Evolutionary conservation across 768 basidiomycete genomes (phyloP), one percentile per base, ranked within the genome.

Genomic region (Daedaleopsis nitida): DNA sequence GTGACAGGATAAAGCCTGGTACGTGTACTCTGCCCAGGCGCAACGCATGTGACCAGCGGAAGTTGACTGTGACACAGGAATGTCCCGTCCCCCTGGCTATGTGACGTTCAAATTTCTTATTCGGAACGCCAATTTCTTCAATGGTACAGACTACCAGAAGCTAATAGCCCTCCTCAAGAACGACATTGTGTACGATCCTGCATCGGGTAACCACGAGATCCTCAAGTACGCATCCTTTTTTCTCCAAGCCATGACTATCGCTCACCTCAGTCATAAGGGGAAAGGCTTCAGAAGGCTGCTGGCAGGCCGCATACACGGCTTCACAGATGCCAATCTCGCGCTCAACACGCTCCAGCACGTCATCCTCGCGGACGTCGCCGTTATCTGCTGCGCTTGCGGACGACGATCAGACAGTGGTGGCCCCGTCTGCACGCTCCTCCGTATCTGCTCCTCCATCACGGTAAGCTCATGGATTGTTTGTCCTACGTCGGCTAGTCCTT

Each of bases 51-150:
- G 27, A 32, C 27, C 27, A 32, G 27, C 27, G 27, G 27, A 32
- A 32, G 27, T 21, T 32, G 27, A 17, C 13, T 17, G 39, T 42
- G 39, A 13, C 11, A 10, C 24, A 66, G 65, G 62, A 7, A 55
- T 48, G 1, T 37, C 37, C 11, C 52, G 52, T 3, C 16, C 21
- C 4, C 52, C 55, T 24, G 65, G 67, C 1, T 5, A 11, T 1
- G 32, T 68, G 4, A 57, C 58, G 4, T 48, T 68, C 54, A 59
- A 47, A 16, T 64, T 68, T 27, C 7, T 50, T 4, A 24, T 34
- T 1, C 9, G 32, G 5, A 58, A 66, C 42, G 17, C 67, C 8
- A 59, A 62, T 32, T 59, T 51, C 54, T 5, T 10, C 21, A 38
- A 60, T 24, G 52, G 53, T 13, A 42, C 45, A 4, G 37, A 39